These are phyloP conservation scores for Babesia sp. DNA, from an alignment of 169 alveolate species.

Conservation along the genomic window DNA sequence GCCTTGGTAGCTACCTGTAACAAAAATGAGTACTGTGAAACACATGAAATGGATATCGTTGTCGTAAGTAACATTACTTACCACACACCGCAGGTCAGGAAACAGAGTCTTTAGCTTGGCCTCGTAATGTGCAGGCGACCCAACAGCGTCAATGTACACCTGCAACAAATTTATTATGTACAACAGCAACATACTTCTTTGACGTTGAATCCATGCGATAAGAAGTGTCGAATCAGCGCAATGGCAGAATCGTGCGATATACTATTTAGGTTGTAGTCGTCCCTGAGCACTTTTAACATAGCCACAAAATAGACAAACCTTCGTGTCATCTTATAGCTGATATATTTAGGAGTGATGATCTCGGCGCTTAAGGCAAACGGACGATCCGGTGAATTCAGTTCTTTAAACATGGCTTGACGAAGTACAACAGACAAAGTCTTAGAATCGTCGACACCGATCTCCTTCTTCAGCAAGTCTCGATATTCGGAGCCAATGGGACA, in stretches of 20 bases:
- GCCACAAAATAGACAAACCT: constrained; percentile 48
- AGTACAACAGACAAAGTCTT: constrained; percentile 82
- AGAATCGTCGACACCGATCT: constrained; percentile 85
- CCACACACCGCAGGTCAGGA: constrained; percentile 83
- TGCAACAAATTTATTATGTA: constrained; percentile 17
- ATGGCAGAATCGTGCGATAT: constrained; percentile 91
- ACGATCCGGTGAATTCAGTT: constrained; percentile 65
- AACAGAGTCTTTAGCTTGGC: constrained; percentile 75
- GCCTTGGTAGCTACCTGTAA: constrained; percentile 88
- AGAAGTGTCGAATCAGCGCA: constrained; percentile 74
- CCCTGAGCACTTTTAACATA: constrained; percentile 56
- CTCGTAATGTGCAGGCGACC: constrained; percentile 88
- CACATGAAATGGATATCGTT: too few relatives aligned
- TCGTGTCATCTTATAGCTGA: constrained; percentile 84
- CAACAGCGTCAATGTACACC: constrained; percentile 93
- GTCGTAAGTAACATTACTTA: constrained; percentile 35
- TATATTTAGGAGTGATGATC: constrained; percentile 81
- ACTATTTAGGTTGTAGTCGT: constrained; percentile 84
- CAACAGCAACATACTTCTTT: constrained; percentile 32
- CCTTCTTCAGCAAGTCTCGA: constrained; percentile 66
- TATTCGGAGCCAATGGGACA: constrained; percentile 83
- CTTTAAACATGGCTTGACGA: constrained; percentile 81
- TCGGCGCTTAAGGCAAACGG: constrained; percentile 79
- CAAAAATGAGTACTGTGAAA: neutral
- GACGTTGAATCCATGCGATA: constrained; percentile 53